Conservation (phyloP, 805 yeast genomes). For the Hanseniaspora thailandica region DNA sequence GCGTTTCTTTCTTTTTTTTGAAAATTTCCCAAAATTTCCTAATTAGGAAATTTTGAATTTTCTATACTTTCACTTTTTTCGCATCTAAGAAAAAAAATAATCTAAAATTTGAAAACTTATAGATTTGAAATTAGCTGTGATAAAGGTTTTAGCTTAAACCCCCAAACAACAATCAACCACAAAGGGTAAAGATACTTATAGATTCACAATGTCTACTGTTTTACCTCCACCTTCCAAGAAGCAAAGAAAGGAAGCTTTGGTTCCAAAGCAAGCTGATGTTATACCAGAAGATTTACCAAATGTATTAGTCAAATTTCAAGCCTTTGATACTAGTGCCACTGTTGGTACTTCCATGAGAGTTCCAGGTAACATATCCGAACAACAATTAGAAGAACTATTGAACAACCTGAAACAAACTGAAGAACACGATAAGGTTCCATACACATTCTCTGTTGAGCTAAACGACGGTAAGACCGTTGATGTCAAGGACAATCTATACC, state of each 20-base stretch:
- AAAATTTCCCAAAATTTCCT: background rate
- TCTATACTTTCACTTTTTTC: background rate
- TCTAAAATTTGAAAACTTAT: background rate
- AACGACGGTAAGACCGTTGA: slow-evolving; percentile 44
- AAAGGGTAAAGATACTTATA: background rate
- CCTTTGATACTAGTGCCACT: slow-evolving; percentile 81
- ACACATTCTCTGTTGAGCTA: slow-evolving; percentile 60
- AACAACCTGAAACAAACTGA: slow-evolving; percentile 63
- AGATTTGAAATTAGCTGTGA: too few species aligned
- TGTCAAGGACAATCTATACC: slow-evolving; percentile 63
- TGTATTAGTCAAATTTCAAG: slow-evolving; percentile 79
- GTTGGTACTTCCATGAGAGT: slow-evolving; percentile 79
- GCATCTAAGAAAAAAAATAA: background rate
- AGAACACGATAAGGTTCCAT: slow-evolving; percentile 66
- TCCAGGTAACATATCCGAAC: slow-evolving; percentile 76
- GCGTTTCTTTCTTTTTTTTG: background rate
- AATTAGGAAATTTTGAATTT: background rate
- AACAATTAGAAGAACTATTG: slow-evolving; percentile 76
- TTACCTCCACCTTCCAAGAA: slow-evolving; percentile 89
- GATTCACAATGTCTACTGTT: slow-evolving; percentile 64
- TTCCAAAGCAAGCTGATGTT: slow-evolving; percentile 60
- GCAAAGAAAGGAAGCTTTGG: slow-evolving; percentile 73
- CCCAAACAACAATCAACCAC: background rate
- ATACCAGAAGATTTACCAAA: slow-evolving; percentile 73
- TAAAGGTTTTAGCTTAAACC: too few species aligned